Evolutionary conservation across 2,329 filamentous ascomycete genomes (phyloP).

Genomic region (Aspergillus neoniger): DNA sequence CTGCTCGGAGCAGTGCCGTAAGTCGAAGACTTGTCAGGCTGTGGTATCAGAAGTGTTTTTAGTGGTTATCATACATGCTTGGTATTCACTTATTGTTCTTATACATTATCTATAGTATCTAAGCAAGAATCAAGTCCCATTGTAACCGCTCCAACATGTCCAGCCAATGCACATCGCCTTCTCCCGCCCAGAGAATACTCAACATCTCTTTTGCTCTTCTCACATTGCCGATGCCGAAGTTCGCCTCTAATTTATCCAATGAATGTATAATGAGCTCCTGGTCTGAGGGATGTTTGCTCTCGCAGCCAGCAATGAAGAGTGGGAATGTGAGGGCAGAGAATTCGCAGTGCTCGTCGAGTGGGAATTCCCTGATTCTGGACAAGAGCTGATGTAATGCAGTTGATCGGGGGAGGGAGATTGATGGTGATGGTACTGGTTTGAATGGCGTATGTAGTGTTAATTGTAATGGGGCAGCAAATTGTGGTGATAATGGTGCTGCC

Average conservation of each 20-base stretch:
- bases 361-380: constrained; percentile 25
- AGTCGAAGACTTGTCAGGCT: no score
- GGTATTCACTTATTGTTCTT: no score
- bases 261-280: constrained; percentile 29
- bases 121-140: constrained; percentile 39
- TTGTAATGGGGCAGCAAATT: background rate
- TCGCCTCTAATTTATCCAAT: constrained; percentile 32
- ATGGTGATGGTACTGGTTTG: constrained; percentile 1
- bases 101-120: background rate
- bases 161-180: constrained; percentile 30
- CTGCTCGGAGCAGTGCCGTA: no score
- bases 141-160: constrained; percentile 34
- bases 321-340: constrained; percentile 43
- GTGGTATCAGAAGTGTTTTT: no score
- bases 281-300: constrained; percentile 26
- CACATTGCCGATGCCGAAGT: constrained; percentile 42
- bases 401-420: constrained; percentile 32
- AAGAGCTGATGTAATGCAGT: constrained; percentile 33
- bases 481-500: background rate
- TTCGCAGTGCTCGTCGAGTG: constrained; percentile 38
- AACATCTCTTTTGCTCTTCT: constrained; percentile 35
- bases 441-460: no score
- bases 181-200: constrained; percentile 29
- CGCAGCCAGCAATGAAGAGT: constrained; percentile 40
- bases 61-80: no score